Base-by-base conservation (phyloP, 1,284 basidiomycete species). In the Microstroma glucosiphilum region DNA sequence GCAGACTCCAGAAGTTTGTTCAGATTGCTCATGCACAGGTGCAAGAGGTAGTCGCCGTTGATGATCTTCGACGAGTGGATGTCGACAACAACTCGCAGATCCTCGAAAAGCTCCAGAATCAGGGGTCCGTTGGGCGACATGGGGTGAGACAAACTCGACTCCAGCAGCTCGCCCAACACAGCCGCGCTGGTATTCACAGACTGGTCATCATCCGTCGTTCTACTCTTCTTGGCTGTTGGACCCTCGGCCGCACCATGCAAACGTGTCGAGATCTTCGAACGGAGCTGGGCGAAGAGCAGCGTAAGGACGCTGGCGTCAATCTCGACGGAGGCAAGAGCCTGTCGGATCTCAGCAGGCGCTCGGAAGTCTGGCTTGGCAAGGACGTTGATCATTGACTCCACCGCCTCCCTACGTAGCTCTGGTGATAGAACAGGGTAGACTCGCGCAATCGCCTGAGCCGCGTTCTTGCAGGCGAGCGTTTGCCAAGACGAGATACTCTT, bases 11-110 rank as follows among this genome's bases (percentile, higher is more conserved):
- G 83, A 69, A 85, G 84, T 57, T 83, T 83, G 1, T 89, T 84
- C 30, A 86, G 82, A 65, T 85, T 86, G 64, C 91, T 87, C 55
- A 93, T 83, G 2, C 88, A 88, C 15, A 88, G 86, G 84, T 96
- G 89, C 23, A 94, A 78, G 67, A 92, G 83, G 79, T 94, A 92
- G 75, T 91, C 87, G n/a, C 89, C 82, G 71, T 91, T 96, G 69
- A 85, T 86, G 25, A 86, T 57, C 7, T 69, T 75, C 26, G 69
- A 60, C 54, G 80, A 77, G 64, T 80, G 80, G 56, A 83, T 82
- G 62, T 87, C 85, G 2, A 89, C 81, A 6, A 91, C 83, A 56
- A 84, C 84, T 63, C 85, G 86, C 46, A 96, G 82, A 0, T 87
- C 86, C 58, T 91, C 88, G 60, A 96, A 83, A 7, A 94, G 82